These are phyloP conservation scores for Peniophora sp. DNA, from an alignment of 1,284 basidiomycete genomes.

Conservation along the genomic window DNA sequence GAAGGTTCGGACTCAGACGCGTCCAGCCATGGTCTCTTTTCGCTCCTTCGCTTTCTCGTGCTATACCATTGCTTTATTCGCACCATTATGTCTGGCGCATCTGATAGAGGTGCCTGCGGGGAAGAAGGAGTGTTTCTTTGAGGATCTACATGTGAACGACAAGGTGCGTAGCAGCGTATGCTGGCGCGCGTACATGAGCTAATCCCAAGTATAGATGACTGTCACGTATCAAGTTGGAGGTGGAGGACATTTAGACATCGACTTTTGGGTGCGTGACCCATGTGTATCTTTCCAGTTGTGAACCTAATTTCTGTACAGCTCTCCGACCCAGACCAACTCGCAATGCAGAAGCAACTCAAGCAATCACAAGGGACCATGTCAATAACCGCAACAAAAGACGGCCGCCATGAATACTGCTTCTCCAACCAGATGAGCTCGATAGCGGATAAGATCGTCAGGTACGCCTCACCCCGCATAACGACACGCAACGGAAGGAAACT, in stretches of 20 bases:
- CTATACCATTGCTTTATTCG: conserved; percentile 33
- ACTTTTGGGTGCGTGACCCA: conserved; percentile 72
- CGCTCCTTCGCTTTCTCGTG: conserved; percentile 23
- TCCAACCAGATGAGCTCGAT: conserved; percentile 96
- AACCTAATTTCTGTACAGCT: conserved; percentile 40
- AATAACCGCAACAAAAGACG: conserved; percentile 82
- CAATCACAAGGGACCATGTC: conserved; percentile 88
- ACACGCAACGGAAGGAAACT: not conserved
- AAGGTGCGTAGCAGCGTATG: conserved; percentile 45
- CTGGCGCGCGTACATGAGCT: not conserved
- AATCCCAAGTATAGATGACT: conserved; percentile 70
- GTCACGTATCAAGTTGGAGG: conserved; percentile 98
- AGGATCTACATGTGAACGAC: conserved; percentile 92
- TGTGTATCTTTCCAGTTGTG: not conserved
- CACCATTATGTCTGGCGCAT: conserved; percentile 46
- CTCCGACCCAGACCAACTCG: conserved; percentile 61
- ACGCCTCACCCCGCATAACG: conserved; percentile 21
- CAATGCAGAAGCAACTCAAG: conserved; percentile 75
- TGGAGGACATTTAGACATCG: conserved; percentile 94
- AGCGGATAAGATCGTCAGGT: conserved; percentile 92
- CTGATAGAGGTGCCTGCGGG: conserved; percentile 70
- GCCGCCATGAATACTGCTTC: conserved; percentile 94
- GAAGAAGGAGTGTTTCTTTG: conserved; percentile 95
- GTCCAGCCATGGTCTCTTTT: conserved; percentile 16
- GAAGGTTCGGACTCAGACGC: not conserved